Evolutionary conservation across 2,329 filamentous ascomycete species (phyloP), one percentile per base, ranked within the genome.

Genomic region (Aspergillus proliferans): DNA sequence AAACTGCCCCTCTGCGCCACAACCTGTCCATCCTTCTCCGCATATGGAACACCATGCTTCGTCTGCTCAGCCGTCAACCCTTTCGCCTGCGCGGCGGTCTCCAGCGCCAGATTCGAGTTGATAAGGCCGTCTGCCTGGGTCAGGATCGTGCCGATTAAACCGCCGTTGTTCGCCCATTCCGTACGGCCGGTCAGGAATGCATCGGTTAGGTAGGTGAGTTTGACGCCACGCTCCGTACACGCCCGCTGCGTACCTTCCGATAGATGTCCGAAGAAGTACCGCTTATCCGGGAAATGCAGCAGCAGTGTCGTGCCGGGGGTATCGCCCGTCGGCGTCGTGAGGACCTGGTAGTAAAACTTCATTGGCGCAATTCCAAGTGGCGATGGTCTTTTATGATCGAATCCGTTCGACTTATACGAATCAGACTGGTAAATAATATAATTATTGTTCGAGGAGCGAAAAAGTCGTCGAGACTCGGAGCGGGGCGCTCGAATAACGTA

Each of bases 231-330:
- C 69, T 91, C 84, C 34, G 78, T 77, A 62, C 86, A 76, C 43
- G 84, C 82, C 49, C 93, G 81, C 73, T 97, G 93, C 0, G 86
- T 86, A 14, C 92, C 93, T 69, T 98, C 93, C 8, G 83, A 74
- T 14, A 92, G 68, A 60, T 86, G 85, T 18, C 93, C 93, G 62
- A 98, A 86, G 14, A 96, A 58, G 68, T 98, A 98, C 49, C 88
- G 81, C 59, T 86, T 85, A 60, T 83, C 81, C 59, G 92, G 87
- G 62, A 90, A 91, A 64, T 92, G 84, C 6, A 98, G 75, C 34
- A 89, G 66, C 28, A 97, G 68, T 45, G 82, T 80, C 2, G 88
- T 88, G 47, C 92, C 92, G 1, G 85, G 81, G 18, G 90, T 95
- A 70, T 98, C 93, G 51, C 85, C 86, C 57, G 92, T 93, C 12